These are phyloP conservation scores for Fusarium xyrophilum DNA, from an alignment of 2,329 filamentous ascomycete genomes.

Conservation along the genomic window DNA sequence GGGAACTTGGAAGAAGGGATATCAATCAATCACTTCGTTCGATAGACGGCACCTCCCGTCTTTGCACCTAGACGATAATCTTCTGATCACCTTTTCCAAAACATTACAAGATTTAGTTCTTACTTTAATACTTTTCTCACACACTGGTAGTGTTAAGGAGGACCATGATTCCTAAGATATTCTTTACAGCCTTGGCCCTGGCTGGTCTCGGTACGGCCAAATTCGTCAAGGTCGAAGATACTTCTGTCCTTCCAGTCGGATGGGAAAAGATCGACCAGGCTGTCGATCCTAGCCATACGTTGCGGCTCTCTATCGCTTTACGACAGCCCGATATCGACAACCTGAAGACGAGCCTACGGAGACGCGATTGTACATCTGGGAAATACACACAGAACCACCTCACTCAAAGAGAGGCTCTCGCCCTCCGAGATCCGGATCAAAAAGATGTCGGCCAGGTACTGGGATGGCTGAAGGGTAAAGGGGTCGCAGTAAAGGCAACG, in stretches of 20 bases:
- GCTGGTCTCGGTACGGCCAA: slow-evolving; percentile 35
- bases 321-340: slow-evolving; percentile 43
- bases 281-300: slow-evolving; percentile 34
- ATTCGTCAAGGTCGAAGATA: slow-evolving; percentile 40
- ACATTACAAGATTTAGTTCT: neutral
- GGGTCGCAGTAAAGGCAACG: slow-evolving; percentile 44
- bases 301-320: slow-evolving; percentile 46
- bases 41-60: neutral
- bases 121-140: neutral
- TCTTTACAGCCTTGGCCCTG: slow-evolving; percentile 33
- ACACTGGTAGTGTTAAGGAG: neutral
- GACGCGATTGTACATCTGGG: slow-evolving; percentile 14
- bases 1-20: neutral
- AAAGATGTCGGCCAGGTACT: slow-evolving; percentile 48
- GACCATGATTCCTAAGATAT: slow-evolving; percentile 24
- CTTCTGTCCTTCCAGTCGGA: slow-evolving; percentile 40
- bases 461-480: slow-evolving; percentile 51
- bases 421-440: slow-evolving; percentile 47
- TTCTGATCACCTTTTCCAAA: neutral
- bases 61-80: neutral
- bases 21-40: neutral
- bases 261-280: slow-evolving; percentile 40
- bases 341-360: slow-evolving; percentile 38
- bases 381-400: slow-evolving; percentile 42
- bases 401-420: slow-evolving; percentile 46